Evolutionary conservation across 345 rosid species (phyloP).

Genomic region (Eucalyptus brandiana): DNA sequence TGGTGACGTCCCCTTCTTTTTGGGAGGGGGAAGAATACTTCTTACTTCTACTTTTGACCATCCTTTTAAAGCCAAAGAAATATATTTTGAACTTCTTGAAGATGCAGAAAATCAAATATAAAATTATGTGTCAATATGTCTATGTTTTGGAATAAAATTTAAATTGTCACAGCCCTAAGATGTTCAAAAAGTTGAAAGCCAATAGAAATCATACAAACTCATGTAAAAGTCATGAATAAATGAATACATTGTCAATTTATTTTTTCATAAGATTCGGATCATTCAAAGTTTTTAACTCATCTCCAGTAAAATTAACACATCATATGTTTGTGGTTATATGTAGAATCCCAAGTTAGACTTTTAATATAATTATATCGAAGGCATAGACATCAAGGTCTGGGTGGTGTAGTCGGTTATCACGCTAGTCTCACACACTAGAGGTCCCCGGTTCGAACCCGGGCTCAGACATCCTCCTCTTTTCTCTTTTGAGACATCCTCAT

Average conservation of each 20-base stretch:
- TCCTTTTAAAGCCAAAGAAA: neutral
- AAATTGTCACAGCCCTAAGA: neutral
- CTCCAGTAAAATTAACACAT: neutral
- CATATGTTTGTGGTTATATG: too few relatives aligned
- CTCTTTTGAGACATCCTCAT: fast-evolving
- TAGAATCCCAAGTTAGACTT: fast-evolving
- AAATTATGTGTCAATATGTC: neutral
- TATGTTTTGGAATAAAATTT: neutral
- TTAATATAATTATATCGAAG: too few relatives aligned
- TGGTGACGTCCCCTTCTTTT: neutral
- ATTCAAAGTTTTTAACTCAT: neutral
- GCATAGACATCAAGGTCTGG: neutral
- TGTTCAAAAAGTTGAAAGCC: neutral
- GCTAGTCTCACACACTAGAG: conserved; percentile 72
- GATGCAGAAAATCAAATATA: neutral
- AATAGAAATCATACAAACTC: neutral
- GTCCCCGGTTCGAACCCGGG: conserved; percentile 70
- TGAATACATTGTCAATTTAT: neutral
- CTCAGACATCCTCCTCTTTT: conserved; percentile 5
- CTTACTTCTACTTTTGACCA: neutral
- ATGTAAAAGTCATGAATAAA: neutral
- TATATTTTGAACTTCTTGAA: neutral
- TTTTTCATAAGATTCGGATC: neutral
- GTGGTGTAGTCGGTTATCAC: conserved; percentile 80
- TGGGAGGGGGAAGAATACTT: neutral